Conservation (phyloP, 768 basidiomycete genomes). For the Mycena latifolia region DNA sequence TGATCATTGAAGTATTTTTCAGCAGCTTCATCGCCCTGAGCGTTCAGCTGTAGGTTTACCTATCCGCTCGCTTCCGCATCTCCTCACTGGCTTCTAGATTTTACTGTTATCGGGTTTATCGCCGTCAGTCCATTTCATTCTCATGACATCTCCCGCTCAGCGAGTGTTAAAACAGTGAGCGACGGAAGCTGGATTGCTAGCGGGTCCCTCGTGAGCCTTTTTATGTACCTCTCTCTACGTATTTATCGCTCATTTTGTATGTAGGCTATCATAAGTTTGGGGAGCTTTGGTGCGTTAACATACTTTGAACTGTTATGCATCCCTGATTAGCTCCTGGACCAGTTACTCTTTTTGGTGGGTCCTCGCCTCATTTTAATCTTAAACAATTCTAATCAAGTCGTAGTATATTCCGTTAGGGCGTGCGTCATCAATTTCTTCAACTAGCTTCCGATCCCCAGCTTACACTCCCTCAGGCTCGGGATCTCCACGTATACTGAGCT, state of each 20-base stretch:
- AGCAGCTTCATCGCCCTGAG: conserved; percentile 25
- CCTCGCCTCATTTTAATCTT: too few species aligned
- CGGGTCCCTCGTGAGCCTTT: conserved; percentile 15
- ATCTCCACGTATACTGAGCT: conserved; percentile 8
- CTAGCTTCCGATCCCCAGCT: not conserved
- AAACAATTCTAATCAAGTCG: too few species aligned
- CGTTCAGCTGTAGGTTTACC: conserved; percentile 25
- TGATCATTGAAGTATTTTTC: conserved; percentile 35
- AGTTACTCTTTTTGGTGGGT: too few species aligned
- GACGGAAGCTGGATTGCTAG: conserved; percentile 20
- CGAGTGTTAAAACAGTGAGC: conserved; percentile 19
- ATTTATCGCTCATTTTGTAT: not conserved
- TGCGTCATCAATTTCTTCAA: not conserved
- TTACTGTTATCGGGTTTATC: conserved; percentile 22
- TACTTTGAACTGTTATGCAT: too few species aligned
- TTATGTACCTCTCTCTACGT: not conserved
- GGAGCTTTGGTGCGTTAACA: conserved; percentile 4
- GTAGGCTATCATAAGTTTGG: conserved; percentile 6
- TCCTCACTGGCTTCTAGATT: not conserved
- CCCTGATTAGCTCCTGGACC: too few species aligned
- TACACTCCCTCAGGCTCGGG: not conserved
- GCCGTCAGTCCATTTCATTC: not conserved
- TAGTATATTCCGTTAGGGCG: conserved; percentile 11
- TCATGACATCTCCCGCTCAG: not conserved
- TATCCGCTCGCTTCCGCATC: not conserved